Conservation (phyloP, 257 asterid genomes). For the Plantago major region DNA sequence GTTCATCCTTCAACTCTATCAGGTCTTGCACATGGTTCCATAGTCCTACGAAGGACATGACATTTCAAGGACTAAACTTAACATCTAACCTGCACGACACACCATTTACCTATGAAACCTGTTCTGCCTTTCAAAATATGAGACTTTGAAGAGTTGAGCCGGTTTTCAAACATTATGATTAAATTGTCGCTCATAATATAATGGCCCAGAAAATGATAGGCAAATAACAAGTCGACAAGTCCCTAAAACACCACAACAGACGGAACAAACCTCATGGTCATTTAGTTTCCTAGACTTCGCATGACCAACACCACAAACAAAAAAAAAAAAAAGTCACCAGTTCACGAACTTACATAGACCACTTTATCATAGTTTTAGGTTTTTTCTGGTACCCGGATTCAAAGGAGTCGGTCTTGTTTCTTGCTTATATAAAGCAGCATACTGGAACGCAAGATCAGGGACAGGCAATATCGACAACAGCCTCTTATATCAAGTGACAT, state of each 20-base stretch:
- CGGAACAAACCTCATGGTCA: background rate
- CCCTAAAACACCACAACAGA: too few relatives aligned
- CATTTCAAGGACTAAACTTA: background rate
- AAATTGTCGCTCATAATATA: too few relatives aligned
- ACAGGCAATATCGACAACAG: background rate
- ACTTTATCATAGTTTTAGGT: background rate
- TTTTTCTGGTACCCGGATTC: background rate
- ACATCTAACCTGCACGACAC: too few relatives aligned
- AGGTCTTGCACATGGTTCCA: background rate
- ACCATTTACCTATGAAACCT: too few relatives aligned
- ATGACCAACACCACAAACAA: background rate
- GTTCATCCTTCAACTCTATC: background rate
- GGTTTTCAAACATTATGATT: too few relatives aligned
- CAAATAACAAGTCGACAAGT: too few relatives aligned
- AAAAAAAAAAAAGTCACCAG: background rate
- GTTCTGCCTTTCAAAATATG: too few relatives aligned
- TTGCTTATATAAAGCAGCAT: too few relatives aligned
- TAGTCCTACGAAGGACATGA: background rate
- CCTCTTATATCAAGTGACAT: conserved; percentile 21
- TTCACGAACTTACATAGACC: background rate
- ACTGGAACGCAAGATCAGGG: too few relatives aligned
- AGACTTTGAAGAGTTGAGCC: too few relatives aligned
- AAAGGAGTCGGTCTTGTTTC: too few relatives aligned
- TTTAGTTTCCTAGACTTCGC: background rate
- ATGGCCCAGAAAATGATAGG: too few relatives aligned